Evolutionary conservation across 208 protist species (phyloP), one percentile per base, ranked within the genome.

Genomic region (Acanthamoeba quina): DNA sequence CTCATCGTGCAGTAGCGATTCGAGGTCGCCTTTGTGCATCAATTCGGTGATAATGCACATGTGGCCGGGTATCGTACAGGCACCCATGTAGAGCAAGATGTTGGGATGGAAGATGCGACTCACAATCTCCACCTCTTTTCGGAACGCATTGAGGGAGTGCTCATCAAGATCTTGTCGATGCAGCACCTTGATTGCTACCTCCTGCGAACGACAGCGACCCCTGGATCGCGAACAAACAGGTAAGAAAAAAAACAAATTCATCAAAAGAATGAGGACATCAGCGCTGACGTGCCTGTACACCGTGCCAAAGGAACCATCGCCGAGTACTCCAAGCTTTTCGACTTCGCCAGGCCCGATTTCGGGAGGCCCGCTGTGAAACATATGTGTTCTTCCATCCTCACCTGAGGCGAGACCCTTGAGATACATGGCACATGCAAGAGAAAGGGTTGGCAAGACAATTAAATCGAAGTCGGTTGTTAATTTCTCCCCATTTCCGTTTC

Each of bases 81-180:
- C 96, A 62, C 97, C 97, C 96, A 98, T 97, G 94, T 97, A 98
- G 80, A 96, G 74, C 26, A 97, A 47, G 54, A 97, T 95, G 52
- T 97, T 97, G 80, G 96, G 96, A 60, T 97, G 96, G 29, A 92
- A 92, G 66, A 92, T 92, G 62, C 64, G 56, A 54, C 86, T 92
- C 37, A 76, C 82, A 56, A 92, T 92, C 66, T 92, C 86, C 58
- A 92, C 86, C 66, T 92, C 86, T 76, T 92, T 92, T 64, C 86
- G 86, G 64, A 92, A 92, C 21, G 86, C 86, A 54, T 92, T 92
- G 86, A 92, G 86, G 31, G 47, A 64, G 31, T 92, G 86, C 37
- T 68, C 62, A 47, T 92, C 86, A 4, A 92, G 86, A 47, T 92
- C 86, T 44, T 92, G 86, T 68, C 86, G 86, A 41, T 92, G 86